Conservation (phyloP, 768 basidiomycete genomes). For the Lentinula guzmanii region DNA sequence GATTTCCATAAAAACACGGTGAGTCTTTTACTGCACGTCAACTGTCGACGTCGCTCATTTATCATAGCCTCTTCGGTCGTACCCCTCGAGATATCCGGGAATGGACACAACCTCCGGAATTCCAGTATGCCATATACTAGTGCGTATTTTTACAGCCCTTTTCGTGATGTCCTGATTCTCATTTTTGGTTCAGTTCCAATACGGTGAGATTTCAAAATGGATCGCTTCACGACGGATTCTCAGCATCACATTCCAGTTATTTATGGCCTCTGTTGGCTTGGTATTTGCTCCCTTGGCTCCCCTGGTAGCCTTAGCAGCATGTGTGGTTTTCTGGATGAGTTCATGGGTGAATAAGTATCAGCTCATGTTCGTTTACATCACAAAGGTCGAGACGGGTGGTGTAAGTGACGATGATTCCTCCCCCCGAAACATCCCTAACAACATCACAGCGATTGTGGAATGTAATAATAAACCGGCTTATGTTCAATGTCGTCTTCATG, state of each 20-base stretch:
- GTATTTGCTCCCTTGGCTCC: slow-evolving; percentile 96
- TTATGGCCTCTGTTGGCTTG: slow-evolving; percentile 90
- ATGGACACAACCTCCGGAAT: slow-evolving; percentile 87
- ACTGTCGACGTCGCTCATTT: not conserved
- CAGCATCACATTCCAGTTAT: slow-evolving; percentile 39
- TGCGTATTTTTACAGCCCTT: slow-evolving; percentile 29
- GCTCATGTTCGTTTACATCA: slow-evolving; percentile 89
- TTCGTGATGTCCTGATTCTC: not conserved
- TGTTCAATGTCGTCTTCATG: slow-evolving; percentile 79
- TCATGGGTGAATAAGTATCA: slow-evolving; percentile 94
- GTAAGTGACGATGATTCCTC: slow-evolving; percentile 37
- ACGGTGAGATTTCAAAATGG: not conserved
- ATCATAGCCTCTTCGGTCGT: slow-evolving; percentile 66
- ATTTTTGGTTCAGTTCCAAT: slow-evolving; percentile 1
- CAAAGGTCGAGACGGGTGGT: slow-evolving; percentile 90
- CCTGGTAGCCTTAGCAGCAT: slow-evolving; percentile 76
- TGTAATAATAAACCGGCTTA: slow-evolving; percentile 82
- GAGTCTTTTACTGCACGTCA: slow-evolving; percentile 16
- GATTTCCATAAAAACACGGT: slow-evolving; percentile 82
- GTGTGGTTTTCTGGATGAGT: slow-evolving; percentile 81
- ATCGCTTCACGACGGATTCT: not conserved
- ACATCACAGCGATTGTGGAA: slow-evolving; percentile 80
- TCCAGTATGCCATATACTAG: slow-evolving; percentile 84
- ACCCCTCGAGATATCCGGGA: slow-evolving; percentile 88
- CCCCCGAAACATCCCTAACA: not conserved